phyloP scores from a whole-genome alignment of 495 filamentous ascomycete genomes.

The Tirmania nivea region DNA sequence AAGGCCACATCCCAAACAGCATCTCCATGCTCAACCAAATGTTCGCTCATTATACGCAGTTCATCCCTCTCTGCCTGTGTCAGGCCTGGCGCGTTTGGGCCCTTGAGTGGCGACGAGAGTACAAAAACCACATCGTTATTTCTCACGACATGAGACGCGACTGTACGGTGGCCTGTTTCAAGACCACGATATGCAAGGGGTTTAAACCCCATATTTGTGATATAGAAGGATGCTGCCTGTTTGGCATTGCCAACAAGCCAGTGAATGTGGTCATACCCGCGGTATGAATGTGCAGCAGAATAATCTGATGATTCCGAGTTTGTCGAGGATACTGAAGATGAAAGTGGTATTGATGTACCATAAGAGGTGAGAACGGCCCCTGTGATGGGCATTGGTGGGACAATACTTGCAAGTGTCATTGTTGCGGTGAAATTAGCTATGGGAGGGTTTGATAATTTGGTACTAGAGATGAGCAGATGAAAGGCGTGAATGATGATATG shows the following conservation, averaged over 20 bases:
- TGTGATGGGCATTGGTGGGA: neutral
- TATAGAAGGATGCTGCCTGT: conserved; percentile 71
- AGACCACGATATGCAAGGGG: conserved; percentile 65
- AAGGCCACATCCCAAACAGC: conserved; percentile 83
- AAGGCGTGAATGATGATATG: no score
- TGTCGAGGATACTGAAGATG: neutral
- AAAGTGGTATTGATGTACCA: neutral
- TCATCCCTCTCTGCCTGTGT: conserved; percentile 25
- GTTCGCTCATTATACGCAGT: conserved; percentile 47
- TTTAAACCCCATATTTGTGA: conserved; percentile 61
- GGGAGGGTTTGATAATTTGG: no score
- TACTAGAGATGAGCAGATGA: no score
- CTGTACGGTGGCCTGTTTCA: conserved; percentile 55
- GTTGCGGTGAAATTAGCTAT: neutral
- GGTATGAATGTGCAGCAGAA: neutral
- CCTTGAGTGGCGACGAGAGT: conserved; percentile 58
- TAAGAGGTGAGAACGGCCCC: neutral
- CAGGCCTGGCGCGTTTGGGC: conserved; percentile 26
- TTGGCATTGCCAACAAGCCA: conserved; percentile 75
- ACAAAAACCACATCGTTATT: conserved; percentile 65
- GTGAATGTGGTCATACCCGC: neutral
- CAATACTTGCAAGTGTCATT: neutral
- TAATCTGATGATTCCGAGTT: neutral
- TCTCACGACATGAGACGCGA: conserved; percentile 59
- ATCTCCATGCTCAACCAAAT: conserved; percentile 66